Evolutionary conservation across 495 filamentous ascomycete genomes (phyloP).

Genomic region (Pyrenopolyporus hunteri): DNA sequence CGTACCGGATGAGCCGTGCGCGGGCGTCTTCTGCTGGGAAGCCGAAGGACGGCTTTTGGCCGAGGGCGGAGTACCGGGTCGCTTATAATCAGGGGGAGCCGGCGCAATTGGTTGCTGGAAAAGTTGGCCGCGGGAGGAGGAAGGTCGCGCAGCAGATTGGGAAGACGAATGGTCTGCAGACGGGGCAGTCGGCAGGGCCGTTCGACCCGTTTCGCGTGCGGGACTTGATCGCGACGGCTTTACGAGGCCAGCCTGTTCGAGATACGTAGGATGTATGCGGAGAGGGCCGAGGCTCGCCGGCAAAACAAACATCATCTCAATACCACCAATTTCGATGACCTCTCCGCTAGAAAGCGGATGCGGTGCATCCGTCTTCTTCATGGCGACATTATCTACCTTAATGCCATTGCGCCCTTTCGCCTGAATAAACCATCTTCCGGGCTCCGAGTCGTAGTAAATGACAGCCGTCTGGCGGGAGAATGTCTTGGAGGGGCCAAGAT

Average conservation of each 20-base stretch:
- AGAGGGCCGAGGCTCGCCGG: slow-evolving; percentile 66
- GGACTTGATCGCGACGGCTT: slow-evolving; percentile 34
- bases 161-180: slow-evolving; percentile 49
- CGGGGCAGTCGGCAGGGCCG: slow-evolving; percentile 53
- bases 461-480: slow-evolving; percentile 88
- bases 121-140: slow-evolving; percentile 34
- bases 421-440: slow-evolving; percentile 75
- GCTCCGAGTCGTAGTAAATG: slow-evolving; percentile 77
- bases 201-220: slow-evolving; percentile 40
- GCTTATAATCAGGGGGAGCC: slow-evolving; percentile 70
- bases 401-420: slow-evolving; percentile 92
- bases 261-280: slow-evolving; percentile 60
- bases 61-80: slow-evolving; percentile 70
- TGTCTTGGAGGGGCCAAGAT: slow-evolving; percentile 90
- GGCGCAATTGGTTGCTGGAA: slow-evolving; percentile 66
- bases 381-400: slow-evolving; percentile 71
- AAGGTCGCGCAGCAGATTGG: slow-evolving; percentile 32
- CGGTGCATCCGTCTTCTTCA: slow-evolving; percentile 61
- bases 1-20: slow-evolving; percentile 48
- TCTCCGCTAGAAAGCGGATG: slow-evolving; percentile 77
- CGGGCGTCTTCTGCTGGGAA: slow-evolving; percentile 51
- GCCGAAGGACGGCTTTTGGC: slow-evolving; percentile 43
- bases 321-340: slow-evolving; percentile 86
- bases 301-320: slow-evolving; percentile 97
- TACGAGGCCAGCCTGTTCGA: slow-evolving; percentile 56